Evolutionary conservation across 176 grass and related monocot species (phyloP), one percentile per base, ranked within the genome.

Genomic region (Dendrocalamus sinicus): DNA sequence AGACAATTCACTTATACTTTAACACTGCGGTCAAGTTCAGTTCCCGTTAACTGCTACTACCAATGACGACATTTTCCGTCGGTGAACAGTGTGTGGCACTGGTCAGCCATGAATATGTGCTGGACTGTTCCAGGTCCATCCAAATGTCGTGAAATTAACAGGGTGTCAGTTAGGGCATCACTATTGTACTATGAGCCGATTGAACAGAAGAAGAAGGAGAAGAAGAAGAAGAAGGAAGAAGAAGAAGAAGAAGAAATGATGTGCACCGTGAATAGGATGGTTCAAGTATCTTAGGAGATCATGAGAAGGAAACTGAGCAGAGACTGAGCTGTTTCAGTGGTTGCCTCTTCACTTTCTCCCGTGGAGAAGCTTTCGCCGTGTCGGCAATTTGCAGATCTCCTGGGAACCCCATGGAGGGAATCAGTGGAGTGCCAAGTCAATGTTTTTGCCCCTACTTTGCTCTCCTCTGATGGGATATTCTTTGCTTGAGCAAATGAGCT

Each of bases 291-390:
- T 70, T 17, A 9, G 50, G 35, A 48, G 88, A 86, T 65, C 45
- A 79, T 58, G 84, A 78, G 79, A 48, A 67, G 52, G 32, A 53
- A 73, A 71, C 54, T 1, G 54, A 50, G 15, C 28, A 20, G 9
- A 8, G 40, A 26, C 50, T 58, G 86, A 28, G 15, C 65, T 48
- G 73, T 71, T n/a, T 12, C 35, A 44, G 73, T 58, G 75, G 89
- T 90, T 87, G 84, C 89, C 67, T 79, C 59, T 75, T 90, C 80
- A n/a, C 80, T 90, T 52, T 90, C 89, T 40, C 73, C 54, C 57
- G 84, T 77, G 68, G 35, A 86, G 65, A 61, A 71, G 79, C 37
- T 53, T 76, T 60, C 43, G 67, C 30, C 70, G 53, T 77, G 66
- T 68, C 19, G 58, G 52, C 89, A 24, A 79, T 65, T 55, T 40